Evolutionary conservation across 2,329 filamentous ascomycete species (phyloP).

Genomic region (Hymenoscyphus occultus): DNA sequence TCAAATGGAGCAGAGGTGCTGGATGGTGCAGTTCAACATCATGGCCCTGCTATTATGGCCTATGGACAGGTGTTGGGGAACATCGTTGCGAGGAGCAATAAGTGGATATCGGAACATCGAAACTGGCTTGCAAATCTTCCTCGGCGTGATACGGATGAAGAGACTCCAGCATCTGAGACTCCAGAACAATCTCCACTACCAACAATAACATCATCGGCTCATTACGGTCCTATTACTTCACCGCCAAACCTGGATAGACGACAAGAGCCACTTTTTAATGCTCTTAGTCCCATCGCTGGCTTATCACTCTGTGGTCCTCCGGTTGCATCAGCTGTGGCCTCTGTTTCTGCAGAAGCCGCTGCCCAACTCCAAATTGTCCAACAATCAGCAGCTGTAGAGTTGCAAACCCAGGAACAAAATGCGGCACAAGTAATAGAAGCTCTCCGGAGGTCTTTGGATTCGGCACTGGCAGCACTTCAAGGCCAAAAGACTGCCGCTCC

Average conservation of each 20-base stretch:
- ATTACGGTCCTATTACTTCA: not conserved
- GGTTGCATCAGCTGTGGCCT: not conserved
- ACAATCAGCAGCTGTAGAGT: not conserved
- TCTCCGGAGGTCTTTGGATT: conserved; percentile 4
- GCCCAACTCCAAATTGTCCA: not conserved
- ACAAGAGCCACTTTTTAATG: too few relatives aligned
- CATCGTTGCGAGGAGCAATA: conserved; percentile 20
- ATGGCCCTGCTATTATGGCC: conserved; percentile 14
- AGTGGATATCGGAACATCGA: conserved; percentile 19
- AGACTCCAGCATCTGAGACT: not conserved
- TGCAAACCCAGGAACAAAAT: not conserved
- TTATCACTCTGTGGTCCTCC: not conserved
- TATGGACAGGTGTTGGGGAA: conserved; percentile 18
- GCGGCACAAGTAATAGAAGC: not conserved
- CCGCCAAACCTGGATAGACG: not conserved
- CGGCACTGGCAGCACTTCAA: conserved; percentile 3
- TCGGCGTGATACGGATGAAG: not conserved
- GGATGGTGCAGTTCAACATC: not conserved
- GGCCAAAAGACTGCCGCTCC: not conserved
- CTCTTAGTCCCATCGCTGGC: not conserved
- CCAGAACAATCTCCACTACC: not conserved
- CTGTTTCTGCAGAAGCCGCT: not conserved
- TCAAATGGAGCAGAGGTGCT: not conserved
- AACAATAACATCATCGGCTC: not conserved
- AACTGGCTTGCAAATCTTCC: conserved; percentile 22